Conservation (phyloP, 1,284 basidiomycete genomes). For the Serendipita sp. region DNA sequence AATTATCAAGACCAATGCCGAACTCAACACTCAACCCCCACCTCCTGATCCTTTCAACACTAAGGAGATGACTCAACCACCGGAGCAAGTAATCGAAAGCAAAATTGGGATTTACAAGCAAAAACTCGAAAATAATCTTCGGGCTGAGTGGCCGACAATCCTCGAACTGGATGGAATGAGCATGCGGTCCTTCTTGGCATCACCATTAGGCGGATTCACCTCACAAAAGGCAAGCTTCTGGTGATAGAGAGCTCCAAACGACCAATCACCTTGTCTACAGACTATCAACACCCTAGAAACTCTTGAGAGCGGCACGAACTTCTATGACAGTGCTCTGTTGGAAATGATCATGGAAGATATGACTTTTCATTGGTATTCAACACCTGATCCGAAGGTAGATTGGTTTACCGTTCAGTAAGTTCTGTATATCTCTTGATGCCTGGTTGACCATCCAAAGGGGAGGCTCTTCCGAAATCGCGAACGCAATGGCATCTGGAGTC, state of each 20-base stretch:
- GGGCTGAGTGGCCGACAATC: neutral
- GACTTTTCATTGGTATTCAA: neutral
- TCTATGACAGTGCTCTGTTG: neutral
- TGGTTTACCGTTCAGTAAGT: neutral
- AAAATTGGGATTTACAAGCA: neutral
- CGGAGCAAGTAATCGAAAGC: neutral
- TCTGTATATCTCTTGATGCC: neutral
- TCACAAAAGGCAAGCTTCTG: neutral
- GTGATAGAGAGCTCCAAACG: neutral
- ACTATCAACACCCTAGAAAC: neutral
- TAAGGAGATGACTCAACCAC: neutral
- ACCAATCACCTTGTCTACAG: neutral
- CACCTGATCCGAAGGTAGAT: neutral
- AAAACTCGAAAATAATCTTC: neutral
- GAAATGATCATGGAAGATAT: neutral
- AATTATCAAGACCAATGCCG: neutral
- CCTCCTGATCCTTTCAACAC: conserved; percentile 1
- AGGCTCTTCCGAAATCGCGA: neutral
- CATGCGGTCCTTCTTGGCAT: neutral
- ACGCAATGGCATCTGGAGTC: neutral
- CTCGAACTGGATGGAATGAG: neutral
- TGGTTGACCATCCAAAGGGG: neutral
- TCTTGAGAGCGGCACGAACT: neutral
- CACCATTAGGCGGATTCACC: neutral
- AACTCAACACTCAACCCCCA: neutral